Evolutionary conservation across 768 basidiomycete genomes (phyloP).

Genomic region (Tricholoma matsutake): DNA sequence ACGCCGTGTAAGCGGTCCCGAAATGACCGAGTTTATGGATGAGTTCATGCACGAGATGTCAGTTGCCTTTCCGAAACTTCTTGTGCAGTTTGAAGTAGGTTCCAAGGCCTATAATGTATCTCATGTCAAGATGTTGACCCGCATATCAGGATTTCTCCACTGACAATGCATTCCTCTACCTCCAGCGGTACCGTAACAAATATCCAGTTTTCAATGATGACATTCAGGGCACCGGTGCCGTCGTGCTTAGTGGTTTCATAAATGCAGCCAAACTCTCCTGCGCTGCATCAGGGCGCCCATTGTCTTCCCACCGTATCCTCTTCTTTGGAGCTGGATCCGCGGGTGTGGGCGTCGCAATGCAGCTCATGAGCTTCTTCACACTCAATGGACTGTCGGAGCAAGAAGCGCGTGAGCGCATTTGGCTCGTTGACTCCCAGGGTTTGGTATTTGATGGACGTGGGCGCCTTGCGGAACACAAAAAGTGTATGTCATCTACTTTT

Average conservation of each 20-base stretch:
- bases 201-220: slow-evolving; percentile 90
- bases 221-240: slow-evolving; percentile 88
- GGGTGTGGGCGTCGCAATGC: slow-evolving; percentile 89
- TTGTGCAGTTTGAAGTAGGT: slow-evolving; percentile 80
- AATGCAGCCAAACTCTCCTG: slow-evolving; percentile 81
- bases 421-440: slow-evolving; percentile 84
- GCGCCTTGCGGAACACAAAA: slow-evolving; percentile 77
- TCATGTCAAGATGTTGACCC: not conserved
- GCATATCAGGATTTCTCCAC: slow-evolving; percentile 78
- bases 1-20: slow-evolving; percentile 57
- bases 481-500: slow-evolving; percentile 44
- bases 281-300: slow-evolving; percentile 61
- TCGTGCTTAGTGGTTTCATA: slow-evolving; percentile 86
- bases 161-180: slow-evolving; percentile 86
- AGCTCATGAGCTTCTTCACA: slow-evolving; percentile 87
- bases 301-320: slow-evolving; percentile 77
- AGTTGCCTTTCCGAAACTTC: slow-evolving; percentile 68
- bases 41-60: slow-evolving; percentile 88
- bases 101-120: not conserved
- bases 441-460: slow-evolving; percentile 77
- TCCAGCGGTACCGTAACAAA: slow-evolving; percentile 68
- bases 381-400: slow-evolving; percentile 72
- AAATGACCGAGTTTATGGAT: slow-evolving; percentile 85
- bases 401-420: slow-evolving; percentile 75
- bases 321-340: slow-evolving; percentile 93